These are phyloP conservation scores for Paecilomyces formosus DNA, from an alignment of 2,329 filamentous ascomycete species.

Conservation along the genomic window DNA sequence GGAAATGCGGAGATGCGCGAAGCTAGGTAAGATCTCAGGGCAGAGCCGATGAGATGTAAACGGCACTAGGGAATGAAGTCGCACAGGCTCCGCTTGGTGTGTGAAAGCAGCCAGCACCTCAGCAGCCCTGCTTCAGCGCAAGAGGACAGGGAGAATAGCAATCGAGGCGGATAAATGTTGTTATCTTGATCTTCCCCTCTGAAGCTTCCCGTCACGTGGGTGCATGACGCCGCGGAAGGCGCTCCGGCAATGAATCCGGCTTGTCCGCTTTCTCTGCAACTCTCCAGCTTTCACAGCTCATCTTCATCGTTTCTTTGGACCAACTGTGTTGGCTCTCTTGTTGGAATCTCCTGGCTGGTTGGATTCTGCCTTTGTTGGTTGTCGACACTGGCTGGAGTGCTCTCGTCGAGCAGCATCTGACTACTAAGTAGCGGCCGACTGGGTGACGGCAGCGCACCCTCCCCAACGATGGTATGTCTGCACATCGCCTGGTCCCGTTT, in stretches of 20 bases:
- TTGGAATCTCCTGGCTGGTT: background rate
- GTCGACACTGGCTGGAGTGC: background rate
- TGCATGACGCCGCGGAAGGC: background rate
- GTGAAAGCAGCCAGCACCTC: background rate
- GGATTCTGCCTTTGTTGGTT: background rate
- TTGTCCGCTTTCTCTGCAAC: background rate
- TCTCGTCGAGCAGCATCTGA: background rate
- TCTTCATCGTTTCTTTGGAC: background rate
- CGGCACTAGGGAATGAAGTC: background rate
- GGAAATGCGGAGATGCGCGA: background rate
- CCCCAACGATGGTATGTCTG: constrained; percentile 1
- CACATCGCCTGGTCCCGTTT: background rate
- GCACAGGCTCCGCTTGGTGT: background rate
- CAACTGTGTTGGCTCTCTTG: background rate
- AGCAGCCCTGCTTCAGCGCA: background rate
- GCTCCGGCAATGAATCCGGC: background rate
- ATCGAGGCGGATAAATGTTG: background rate
- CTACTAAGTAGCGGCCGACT: background rate
- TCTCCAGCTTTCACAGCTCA: background rate
- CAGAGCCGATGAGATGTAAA: background rate
- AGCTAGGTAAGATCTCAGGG: background rate
- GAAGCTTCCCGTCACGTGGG: background rate
- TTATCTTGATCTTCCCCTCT: background rate
- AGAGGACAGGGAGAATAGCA: background rate
- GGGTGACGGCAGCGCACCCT: background rate